Evolutionary conservation across 176 grass and related monocot species (phyloP).

Genomic region (Lolium multiflorum): DNA sequence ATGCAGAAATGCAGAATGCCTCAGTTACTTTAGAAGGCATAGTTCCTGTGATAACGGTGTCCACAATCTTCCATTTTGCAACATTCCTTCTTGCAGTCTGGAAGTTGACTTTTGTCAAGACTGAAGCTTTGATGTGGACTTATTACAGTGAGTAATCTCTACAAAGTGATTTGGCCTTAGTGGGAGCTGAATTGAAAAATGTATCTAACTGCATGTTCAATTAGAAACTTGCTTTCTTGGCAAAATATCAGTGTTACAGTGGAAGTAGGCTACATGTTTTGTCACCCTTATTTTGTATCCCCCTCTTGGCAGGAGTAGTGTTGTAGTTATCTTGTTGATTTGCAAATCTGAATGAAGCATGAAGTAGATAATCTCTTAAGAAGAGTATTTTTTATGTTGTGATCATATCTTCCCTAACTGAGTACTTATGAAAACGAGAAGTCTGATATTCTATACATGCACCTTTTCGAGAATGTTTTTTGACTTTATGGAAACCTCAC

Average conservation of each 20-base stretch:
- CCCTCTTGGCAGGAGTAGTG: constrained; percentile 11
- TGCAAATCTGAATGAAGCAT: constrained; percentile 26
- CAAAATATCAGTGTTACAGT: constrained; percentile 18
- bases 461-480: constrained; percentile 16
- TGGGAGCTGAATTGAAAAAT: constrained; percentile 50
- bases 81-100: too few species aligned
- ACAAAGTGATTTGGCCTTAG: constrained; percentile 45
- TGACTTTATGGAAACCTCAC: not conserved
- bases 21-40: constrained; percentile 37
- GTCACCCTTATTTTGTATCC: not conserved
- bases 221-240: constrained; percentile 36
- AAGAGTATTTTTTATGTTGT: not conserved
- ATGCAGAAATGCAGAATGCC: not conserved
- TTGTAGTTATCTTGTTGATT: constrained; percentile 4
- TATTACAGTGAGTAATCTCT: constrained; percentile 45
- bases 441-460: constrained; percentile 40
- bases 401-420: not conserved
- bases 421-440: constrained; percentile 45
- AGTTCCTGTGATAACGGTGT: constrained; percentile 35
- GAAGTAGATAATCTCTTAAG: constrained; percentile 4
- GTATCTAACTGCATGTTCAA: constrained; percentile 49
- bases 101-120: constrained; percentile 41
- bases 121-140: constrained; percentile 45
- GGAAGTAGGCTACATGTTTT: not conserved
- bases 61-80: constrained; percentile 36